phyloP scores from a whole-genome alignment of 805 yeast species.

The Metschnikowia kunwiensis region DNA sequence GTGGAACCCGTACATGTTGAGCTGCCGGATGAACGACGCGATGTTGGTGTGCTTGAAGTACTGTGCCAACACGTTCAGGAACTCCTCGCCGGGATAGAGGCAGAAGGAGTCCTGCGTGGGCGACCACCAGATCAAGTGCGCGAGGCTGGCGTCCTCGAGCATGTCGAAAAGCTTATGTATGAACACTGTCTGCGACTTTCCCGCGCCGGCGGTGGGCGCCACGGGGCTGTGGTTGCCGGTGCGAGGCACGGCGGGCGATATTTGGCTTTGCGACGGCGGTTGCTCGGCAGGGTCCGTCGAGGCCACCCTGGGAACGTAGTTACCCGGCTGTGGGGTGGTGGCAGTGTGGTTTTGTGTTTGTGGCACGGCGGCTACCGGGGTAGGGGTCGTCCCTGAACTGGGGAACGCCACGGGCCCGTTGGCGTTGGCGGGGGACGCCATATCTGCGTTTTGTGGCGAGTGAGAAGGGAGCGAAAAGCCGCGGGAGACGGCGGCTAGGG shows the following conservation, averaged over 20 bases:
- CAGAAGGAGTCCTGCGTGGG: constrained; percentile 66
- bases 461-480: no score
- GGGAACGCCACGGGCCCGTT: constrained; percentile 4
- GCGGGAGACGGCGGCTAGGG: no score
- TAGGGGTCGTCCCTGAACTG: no score
- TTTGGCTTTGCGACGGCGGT: no score
- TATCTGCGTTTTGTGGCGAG: no score
- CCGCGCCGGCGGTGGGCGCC: constrained; percentile 10
- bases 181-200: constrained; percentile 50
- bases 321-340: no score
- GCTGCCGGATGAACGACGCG: constrained; percentile 42
- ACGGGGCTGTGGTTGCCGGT: constrained; percentile 12
- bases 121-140: constrained; percentile 86
- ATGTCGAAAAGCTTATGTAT: constrained; percentile 88
- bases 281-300: constrained; percentile 6
- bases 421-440: constrained; percentile 2
- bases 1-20: constrained; percentile 47
- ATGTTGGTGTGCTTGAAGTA: constrained; percentile 50
- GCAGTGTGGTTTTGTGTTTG: no score
- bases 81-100: constrained; percentile 83
- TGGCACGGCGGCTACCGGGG: no score
- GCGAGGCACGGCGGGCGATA: no score
- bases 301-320: constrained; percentile 8
- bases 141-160: constrained; percentile 73
- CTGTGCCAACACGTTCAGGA: constrained; percentile 63